Evolutionary conservation across 108 stramenopile genomes (phyloP), one percentile per base, ranked within the genome.

Genomic region (Skeletonema potamos): DNA sequence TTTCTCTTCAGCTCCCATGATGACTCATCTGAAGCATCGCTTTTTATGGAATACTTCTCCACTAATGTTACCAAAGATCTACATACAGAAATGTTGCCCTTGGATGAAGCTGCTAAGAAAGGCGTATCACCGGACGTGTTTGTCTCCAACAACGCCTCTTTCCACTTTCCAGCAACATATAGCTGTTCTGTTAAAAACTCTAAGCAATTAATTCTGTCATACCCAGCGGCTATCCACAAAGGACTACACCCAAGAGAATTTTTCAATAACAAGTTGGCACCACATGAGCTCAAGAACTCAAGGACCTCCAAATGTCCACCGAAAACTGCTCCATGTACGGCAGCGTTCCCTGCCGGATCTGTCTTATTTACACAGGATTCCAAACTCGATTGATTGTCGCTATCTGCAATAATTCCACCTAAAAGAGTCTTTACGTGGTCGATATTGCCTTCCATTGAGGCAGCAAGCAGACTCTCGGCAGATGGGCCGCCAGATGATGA

Each of bases 191-290:
- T 26, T 33, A 84, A 51, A 60, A 82, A 84, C 54, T 78, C 57
- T 8, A 84, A 54, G 54, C 77, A 59, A 30, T 74, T 54, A 1
- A 72, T 34, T 7, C 64, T 55, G 22, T 73, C 77, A 46, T 84
- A 84, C 20, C 84, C 84, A 11, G 80, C 75, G 12, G 84, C 84
- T 20, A 84, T 36, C 84, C 84, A 84, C 29, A 73, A 56, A 13
- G 65, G 71, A 59, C 54, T 64, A 66, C 71, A 77, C 1, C 76
- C 70, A 11, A 77, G 26, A 20, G 28, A 34, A 39, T 72, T 77
- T n/a, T 34, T 57, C 22, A 67, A 32, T 5, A 22, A 13, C 26
- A 79, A 58, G 26, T 69, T 41, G 39, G 72, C 65, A 54, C 65
- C 17, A 37, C 77, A 73, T 6, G 68, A 44, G 20, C 17, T 29